Evolutionary conservation across 2,329 filamentous ascomycete genomes (phyloP).

Genomic region (Westerdykella ornata): DNA sequence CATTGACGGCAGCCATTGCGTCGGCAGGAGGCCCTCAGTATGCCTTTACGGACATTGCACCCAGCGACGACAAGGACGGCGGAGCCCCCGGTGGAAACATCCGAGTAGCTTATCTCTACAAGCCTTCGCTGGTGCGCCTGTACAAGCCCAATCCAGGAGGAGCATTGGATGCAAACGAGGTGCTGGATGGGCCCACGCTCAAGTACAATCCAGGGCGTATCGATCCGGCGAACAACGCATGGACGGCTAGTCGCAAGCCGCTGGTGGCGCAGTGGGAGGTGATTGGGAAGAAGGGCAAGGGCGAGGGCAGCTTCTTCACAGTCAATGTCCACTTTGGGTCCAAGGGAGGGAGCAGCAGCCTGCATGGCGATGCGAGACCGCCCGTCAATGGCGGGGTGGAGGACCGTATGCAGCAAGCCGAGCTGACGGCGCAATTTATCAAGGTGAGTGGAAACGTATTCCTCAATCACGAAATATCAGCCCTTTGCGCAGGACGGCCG

Average conservation of each 20-base stretch:
- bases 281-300: constrained; percentile 45
- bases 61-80: constrained; percentile 56
- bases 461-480: background rate
- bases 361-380: constrained; percentile 60
- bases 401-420: constrained; percentile 51
- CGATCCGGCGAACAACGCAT: constrained; percentile 55
- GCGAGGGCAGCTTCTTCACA: constrained; percentile 52
- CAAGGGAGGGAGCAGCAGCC: constrained; percentile 58
- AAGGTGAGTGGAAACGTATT: constrained; percentile 16
- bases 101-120: constrained; percentile 63
- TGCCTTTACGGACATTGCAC: constrained; percentile 54
- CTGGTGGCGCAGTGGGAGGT: constrained; percentile 60
- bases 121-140: constrained; percentile 53
- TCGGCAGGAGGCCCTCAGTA: constrained; percentile 49
- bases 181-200: constrained; percentile 53
- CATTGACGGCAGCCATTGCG: constrained; percentile 50
- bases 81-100: constrained; percentile 66
- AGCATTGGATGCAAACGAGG: constrained; percentile 50
- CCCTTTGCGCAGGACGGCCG: background rate
- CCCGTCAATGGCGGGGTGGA: constrained; percentile 60
- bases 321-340: constrained; percentile 63
- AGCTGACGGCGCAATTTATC: constrained; percentile 47
- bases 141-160: constrained; percentile 53
- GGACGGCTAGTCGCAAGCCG: constrained; percentile 58
- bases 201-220: constrained; percentile 64